Base-by-base conservation (phyloP, 2,329 filamentous ascomycete species). In the Botrytis cinerea region DNA sequence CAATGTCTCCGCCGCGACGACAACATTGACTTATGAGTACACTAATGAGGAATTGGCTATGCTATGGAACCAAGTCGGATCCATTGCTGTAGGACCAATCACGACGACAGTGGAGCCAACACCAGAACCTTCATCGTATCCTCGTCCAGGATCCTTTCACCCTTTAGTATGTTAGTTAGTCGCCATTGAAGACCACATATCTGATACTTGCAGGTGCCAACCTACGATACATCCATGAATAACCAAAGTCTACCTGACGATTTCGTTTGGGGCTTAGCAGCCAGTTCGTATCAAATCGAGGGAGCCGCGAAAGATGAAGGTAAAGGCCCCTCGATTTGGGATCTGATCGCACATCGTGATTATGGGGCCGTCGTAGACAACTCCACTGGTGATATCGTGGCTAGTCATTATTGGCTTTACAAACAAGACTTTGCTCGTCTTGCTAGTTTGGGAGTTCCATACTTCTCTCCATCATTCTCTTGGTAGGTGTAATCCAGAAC, bases 361-460 rank as follows among this genome's bases (percentile, higher is more conserved):
- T 84, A 83, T 76, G 74, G 74, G 38, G 74, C 71, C 9, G 74
- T 77, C n/a, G 72, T 73, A 25, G 76, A 83, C 83, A 61, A 84
- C 83, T 14, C 86, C 43, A 83, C 78, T 75, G 86, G 85, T 2
- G 87, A 88, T 75, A 80, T 89, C 32, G 83, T 84, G 0, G 83
- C 84, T 60, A 85, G 86, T 79, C 84, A 87, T 69, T 88, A 88
- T 77, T 88, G 86, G 73, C 80, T 86, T 3, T 88, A 88, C 77
- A 88, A 88, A 78, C 86, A 88, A 77, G 86, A 88, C 60, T 87
- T 88, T 61, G 86, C 85, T 73, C 83, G 86, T 0, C 81, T 88
- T 14, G 86, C 86, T 1, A 82, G 84, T 4, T 83, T 88, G 79
- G 87, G 87, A 0, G 83, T 87, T 14, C 84, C 86, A 67, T 87